Evolutionary conservation across 2,329 filamentous ascomycete species (phyloP), one percentile per base, ranked within the genome.

Genomic region (Lecanosticta acicola): DNA sequence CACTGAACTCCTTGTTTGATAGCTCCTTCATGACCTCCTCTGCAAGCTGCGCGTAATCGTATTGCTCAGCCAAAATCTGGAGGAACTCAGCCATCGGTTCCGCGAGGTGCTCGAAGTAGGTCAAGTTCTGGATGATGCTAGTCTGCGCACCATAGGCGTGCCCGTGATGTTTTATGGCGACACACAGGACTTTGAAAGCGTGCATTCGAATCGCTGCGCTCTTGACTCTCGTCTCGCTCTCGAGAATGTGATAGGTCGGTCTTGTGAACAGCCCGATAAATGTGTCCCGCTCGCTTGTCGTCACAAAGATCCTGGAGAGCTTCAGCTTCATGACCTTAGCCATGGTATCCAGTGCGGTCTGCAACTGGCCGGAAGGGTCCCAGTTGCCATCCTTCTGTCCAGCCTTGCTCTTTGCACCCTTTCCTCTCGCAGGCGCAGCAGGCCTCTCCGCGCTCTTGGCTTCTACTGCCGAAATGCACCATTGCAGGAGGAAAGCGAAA

Each of bases 1-100:
- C 91, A 68, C 94, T 96, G 72, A 97, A 98, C 63, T 97, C 91
- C 66, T 95, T 98, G 69, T 90, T 95, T 66, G 90, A 94, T 55
- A 98, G 79, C 64, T 98, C 93, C 59, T 88, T 84, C 48, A 98
- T 69, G 21, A 97, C 87, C 64, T 98, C 93, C 64, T 96, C 93
- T 3, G 89, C 85, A 7, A 98, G 76, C 62, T 98, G 93, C 13
- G 90, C 87, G 64, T 97, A 94, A 68, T 98, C 93, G 70, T 97
- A 98, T 71, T 96, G 91, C 65, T 97, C 90, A 1, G 90, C 84
- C 19, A 98, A 75, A 60, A 97, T 98, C 59, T 97, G 88, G 3
- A 98, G 73, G 59, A 98, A 95, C 66, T 98, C 94, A 24, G 93
- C 93, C 93, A 98, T 98, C 1, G 93, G 93, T 63, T 98, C 93